Conservation (phyloP, 164 flowering plant genomes). For the Amborella trichopoda region DNA sequence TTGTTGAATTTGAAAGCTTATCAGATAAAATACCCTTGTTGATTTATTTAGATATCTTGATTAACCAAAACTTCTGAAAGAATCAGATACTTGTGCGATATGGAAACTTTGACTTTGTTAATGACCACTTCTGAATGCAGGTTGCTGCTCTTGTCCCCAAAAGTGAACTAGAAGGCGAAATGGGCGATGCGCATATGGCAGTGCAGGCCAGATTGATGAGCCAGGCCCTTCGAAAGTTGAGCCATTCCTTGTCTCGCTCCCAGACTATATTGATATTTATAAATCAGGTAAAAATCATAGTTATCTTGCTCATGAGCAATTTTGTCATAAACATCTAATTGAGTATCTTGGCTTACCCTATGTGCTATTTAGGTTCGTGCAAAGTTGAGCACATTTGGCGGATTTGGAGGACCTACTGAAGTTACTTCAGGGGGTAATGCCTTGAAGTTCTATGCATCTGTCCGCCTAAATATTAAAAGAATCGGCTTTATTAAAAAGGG, state of each 20-base stretch:
- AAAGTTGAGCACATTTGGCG: slow-evolving; percentile 74
- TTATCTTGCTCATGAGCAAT: background rate
- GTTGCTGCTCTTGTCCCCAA: slow-evolving; percentile 97
- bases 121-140: slow-evolving; percentile 22
- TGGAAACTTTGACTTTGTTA: too few species aligned
- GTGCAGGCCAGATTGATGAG: slow-evolving; percentile 99
- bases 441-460: slow-evolving; percentile 91
- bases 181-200: slow-evolving; percentile 99
- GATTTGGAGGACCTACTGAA: slow-evolving; percentile 76
- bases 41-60: too few species aligned
- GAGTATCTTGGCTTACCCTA: background rate
- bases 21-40: too few species aligned
- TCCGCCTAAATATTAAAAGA: slow-evolving; percentile 77
- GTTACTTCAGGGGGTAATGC: slow-evolving; percentile 98
- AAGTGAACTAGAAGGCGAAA: slow-evolving; percentile 96
- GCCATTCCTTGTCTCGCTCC: slow-evolving; percentile 80
- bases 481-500: slow-evolving; percentile 72
- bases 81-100: too few species aligned
- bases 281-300: slow-evolving; percentile 59
- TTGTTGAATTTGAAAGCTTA: too few species aligned
- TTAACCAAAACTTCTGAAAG: too few species aligned
- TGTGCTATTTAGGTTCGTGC: slow-evolving; percentile 50
- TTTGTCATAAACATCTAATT: background rate
- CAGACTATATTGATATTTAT: slow-evolving; percentile 71
- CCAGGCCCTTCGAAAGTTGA: slow-evolving; percentile 92